A percentile compares a stretch with the other conserved stretches of the same genome.
phyloP scores from a whole-genome alignment of 2,329 filamentous ascomycete species.

The Botryosphaeria dothidea region DNA sequence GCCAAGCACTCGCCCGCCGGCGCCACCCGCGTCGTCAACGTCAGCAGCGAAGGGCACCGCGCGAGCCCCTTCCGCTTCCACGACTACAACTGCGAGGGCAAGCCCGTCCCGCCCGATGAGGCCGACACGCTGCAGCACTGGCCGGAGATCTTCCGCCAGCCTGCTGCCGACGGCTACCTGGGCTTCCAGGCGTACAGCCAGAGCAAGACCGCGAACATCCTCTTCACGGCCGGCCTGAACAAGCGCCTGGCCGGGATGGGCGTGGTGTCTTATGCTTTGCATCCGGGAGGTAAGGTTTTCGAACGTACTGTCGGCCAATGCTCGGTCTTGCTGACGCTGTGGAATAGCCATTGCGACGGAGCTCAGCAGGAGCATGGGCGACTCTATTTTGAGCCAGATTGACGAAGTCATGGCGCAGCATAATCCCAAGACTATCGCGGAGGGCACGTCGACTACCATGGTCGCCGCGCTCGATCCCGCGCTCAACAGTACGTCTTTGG shows the following conservation, averaged over 20 bases:
- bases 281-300: slow-evolving; percentile 28
- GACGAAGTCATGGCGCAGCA: neutral
- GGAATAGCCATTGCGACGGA: neutral
- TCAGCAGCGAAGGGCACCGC: slow-evolving; percentile 27
- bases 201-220: slow-evolving; percentile 29
- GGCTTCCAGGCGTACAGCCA: slow-evolving; percentile 24
- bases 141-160: neutral
- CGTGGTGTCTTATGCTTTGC: slow-evolving; percentile 30
- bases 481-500: slow-evolving; percentile 21
- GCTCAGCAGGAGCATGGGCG: neutral
- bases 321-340: neutral
- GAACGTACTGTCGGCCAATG: neutral
- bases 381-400: neutral
- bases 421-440: slow-evolving; percentile 26
- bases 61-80: slow-evolving; percentile 22
- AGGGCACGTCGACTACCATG: slow-evolving; percentile 33
- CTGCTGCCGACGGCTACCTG: slow-evolving; percentile 13
- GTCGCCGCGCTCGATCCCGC: slow-evolving; percentile 33
- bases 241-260: slow-evolving; percentile 27
- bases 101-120: neutral
- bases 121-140: neutral
- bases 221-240: slow-evolving; percentile 30
- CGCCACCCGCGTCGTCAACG: slow-evolving; percentile 30
- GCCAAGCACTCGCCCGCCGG: slow-evolving; percentile 13
- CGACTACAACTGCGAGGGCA: slow-evolving; percentile 24